phyloP scores from a whole-genome alignment of 1,284 basidiomycete genomes.

The Boletus semigastroideus region DNA sequence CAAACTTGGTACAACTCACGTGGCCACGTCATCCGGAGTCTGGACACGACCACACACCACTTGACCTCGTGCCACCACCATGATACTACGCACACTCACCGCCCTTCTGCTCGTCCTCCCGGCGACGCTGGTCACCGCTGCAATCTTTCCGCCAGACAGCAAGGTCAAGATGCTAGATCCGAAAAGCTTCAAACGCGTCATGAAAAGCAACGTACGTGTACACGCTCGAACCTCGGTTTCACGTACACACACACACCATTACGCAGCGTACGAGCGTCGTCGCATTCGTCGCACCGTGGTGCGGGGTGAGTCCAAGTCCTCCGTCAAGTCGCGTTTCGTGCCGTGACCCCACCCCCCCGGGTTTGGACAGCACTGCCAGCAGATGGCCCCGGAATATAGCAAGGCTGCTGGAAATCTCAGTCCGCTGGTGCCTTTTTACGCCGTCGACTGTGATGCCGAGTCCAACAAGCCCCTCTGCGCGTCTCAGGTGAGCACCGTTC shows the following conservation, averaged over 20 bases:
- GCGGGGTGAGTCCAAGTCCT: constrained; percentile 57
- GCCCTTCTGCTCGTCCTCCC: constrained; percentile 39
- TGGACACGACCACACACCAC: not conserved
- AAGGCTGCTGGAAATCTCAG: constrained; percentile 79
- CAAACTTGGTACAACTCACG: no score
- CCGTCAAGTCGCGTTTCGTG: not conserved
- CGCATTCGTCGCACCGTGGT: constrained; percentile 92
- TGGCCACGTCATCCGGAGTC: constrained; percentile 21
- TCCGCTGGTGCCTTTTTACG: constrained; percentile 86
- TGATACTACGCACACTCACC: constrained; percentile 24
- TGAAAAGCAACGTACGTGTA: constrained; percentile 72
- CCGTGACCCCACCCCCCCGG: not conserved
- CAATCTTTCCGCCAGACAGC: constrained; percentile 68
- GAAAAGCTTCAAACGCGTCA: constrained; percentile 69
- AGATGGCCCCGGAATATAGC: constrained; percentile 81
- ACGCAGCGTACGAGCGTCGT: constrained; percentile 71
- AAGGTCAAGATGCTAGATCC: constrained; percentile 76
- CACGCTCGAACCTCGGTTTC: not conserved
- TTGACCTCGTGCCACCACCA: constrained; percentile 12
- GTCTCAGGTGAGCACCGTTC: constrained; percentile 56
- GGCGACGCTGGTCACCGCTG: constrained; percentile 60
- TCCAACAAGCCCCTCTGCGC: constrained; percentile 81
- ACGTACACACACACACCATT: constrained; percentile 26
- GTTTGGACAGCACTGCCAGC: constrained; percentile 73
- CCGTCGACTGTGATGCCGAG: constrained; percentile 88